These are phyloP conservation scores for Russula olivacea DNA, from an alignment of 768 basidiomycete species.

Conservation along the genomic window DNA sequence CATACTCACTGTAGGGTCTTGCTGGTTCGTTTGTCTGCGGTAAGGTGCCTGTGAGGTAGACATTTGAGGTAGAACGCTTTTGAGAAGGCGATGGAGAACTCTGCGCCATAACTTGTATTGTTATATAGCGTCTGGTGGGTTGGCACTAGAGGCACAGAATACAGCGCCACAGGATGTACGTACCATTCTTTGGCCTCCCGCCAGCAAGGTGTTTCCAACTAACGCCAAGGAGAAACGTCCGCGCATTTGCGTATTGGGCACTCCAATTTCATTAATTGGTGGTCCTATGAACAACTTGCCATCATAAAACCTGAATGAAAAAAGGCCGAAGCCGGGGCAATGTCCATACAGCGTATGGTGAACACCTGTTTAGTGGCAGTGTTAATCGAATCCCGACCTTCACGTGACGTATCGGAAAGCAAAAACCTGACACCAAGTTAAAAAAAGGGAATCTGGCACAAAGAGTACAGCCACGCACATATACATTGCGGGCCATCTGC, in stretches of 20 bases:
- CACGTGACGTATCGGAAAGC: background rate
- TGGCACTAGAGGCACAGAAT: slow-evolving; percentile 8
- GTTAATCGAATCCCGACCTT: background rate
- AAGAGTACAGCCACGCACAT: background rate
- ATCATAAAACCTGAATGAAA: background rate
- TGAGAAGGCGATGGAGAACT: too few species aligned
- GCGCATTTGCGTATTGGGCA: background rate
- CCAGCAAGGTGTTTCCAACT: slow-evolving; percentile 1
- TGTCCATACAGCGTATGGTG: background rate
- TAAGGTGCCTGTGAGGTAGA: background rate
- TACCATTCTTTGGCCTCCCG: background rate
- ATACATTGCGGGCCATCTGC: background rate
- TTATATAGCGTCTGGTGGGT: too few species aligned
- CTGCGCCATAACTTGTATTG: too few species aligned
- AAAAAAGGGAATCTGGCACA: slow-evolving; percentile 8
- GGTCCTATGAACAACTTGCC: background rate
- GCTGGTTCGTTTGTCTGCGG: background rate
- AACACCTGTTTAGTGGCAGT: slow-evolving; percentile 1
- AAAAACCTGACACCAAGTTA: background rate
- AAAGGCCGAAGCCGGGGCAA: background rate
- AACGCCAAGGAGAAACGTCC: background rate
- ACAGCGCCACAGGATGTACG: background rate
- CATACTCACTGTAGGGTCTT: background rate
- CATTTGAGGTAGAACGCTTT: background rate
- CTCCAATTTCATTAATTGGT: background rate